phyloP scores from a whole-genome alignment of 2,329 filamentous ascomycete species.

The Colletotrichum lini region DNA sequence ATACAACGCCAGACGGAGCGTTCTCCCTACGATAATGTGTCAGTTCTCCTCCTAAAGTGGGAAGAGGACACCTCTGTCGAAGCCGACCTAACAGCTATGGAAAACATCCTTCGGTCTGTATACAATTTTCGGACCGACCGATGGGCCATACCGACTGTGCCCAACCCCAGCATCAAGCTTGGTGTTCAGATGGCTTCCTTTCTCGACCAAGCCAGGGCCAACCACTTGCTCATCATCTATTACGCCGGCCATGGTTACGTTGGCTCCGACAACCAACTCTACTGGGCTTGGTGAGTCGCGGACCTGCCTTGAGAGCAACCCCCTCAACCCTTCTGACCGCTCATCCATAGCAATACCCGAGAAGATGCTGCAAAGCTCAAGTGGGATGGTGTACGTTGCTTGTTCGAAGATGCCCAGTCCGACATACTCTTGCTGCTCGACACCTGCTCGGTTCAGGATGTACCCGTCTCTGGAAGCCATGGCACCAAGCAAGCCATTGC shows the following conservation, averaged over 20 bases:
- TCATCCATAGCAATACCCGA: conserved; percentile 64
- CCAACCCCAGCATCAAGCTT: conserved; percentile 73
- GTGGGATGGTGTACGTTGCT: conserved; percentile 74
- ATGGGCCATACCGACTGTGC: conserved; percentile 72
- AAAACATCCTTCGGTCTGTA: conserved; percentile 70
- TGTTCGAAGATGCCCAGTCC: conserved; percentile 74
- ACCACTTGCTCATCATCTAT: conserved; percentile 75
- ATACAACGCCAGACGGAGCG: conserved; percentile 75
- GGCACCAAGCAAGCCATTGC: conserved; percentile 75
- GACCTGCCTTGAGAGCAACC: background rate
- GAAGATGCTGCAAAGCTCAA: conserved; percentile 73
- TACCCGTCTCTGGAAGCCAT: conserved; percentile 64
- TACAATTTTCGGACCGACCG: conserved; percentile 74
- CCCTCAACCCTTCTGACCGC: conserved; percentile 52
- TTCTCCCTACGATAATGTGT: conserved; percentile 70
- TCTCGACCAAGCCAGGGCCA: conserved; percentile 69
- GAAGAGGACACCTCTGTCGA: conserved; percentile 71
- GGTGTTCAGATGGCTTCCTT: conserved; percentile 73
- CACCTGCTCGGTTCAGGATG: conserved; percentile 70
- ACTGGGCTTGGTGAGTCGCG: conserved; percentile 75
- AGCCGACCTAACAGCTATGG: conserved; percentile 67
- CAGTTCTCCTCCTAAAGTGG: conserved; percentile 74
- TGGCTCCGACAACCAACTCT: conserved; percentile 72
- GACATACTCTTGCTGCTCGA: conserved; percentile 75
- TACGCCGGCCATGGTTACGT: conserved; percentile 74